Percentiles rank a stretch among this genome's conserved stretches.
These are phyloP conservation scores for Dioszegia aurantiaca DNA, from an alignment of 768 basidiomycete species.

Conservation along the genomic window DNA sequence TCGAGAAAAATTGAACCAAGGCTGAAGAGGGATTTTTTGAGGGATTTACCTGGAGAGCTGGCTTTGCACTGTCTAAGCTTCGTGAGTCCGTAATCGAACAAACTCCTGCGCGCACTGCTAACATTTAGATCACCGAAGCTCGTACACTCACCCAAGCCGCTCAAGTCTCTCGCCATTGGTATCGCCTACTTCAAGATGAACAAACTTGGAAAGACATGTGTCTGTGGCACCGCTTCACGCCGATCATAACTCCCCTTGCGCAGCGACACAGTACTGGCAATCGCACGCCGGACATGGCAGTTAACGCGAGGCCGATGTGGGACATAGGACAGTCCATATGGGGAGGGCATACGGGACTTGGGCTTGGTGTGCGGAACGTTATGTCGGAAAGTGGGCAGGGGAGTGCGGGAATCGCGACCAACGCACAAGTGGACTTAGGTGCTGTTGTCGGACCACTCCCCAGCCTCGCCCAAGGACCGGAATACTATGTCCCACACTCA, in stretches of 20 bases:
- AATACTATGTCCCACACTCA: slow-evolving; percentile 4
- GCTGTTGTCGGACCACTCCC: slow-evolving; percentile 1
- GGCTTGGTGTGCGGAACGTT: background rate
- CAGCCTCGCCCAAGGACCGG: background rate
- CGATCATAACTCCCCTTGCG: slow-evolving; percentile 11
- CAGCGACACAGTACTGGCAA: background rate
- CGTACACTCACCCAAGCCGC: slow-evolving; percentile 66
- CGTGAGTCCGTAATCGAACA: slow-evolving; percentile 39
- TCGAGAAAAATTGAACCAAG: slow-evolving; percentile 47
- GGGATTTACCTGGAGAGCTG: slow-evolving; percentile 67
- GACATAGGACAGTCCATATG: no score
- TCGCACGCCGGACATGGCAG: background rate
- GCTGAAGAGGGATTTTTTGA: slow-evolving; percentile 52
- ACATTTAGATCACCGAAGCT: slow-evolving; percentile 63
- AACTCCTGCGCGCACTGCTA: no score
- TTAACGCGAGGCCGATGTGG: background rate
- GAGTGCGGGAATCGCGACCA: background rate
- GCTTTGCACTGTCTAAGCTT: slow-evolving; percentile 71
- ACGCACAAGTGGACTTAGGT: background rate
- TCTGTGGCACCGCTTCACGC: slow-evolving; percentile 57
- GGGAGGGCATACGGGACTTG: background rate
- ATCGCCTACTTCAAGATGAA: slow-evolving; percentile 67
- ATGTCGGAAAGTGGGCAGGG: background rate
- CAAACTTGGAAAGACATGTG: slow-evolving; percentile 78
- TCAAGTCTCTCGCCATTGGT: slow-evolving; percentile 72